A percentile compares a stretch with the other conserved stretches of the same genome.
These are phyloP conservation scores for Phylloporus sp. DNA, from an alignment of 768 basidiomycete genomes.

Conservation along the genomic window DNA sequence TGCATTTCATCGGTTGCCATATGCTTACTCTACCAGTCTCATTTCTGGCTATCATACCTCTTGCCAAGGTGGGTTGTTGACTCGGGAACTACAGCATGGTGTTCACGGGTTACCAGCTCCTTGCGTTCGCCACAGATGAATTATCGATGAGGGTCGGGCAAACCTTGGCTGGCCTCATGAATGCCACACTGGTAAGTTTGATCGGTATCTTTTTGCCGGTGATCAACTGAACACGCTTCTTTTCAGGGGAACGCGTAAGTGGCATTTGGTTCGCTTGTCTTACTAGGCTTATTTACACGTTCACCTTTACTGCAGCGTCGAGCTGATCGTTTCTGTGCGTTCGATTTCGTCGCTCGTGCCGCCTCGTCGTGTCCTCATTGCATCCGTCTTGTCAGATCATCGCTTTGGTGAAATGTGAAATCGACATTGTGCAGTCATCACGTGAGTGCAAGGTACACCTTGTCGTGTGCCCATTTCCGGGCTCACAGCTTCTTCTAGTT, in stretches of 20 bases:
- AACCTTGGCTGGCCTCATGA: conserved; percentile 77
- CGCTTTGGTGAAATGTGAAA: conserved; percentile 76
- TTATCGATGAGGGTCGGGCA: conserved; percentile 77
- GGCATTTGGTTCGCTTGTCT: background rate
- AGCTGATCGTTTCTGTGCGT: conserved; percentile 64
- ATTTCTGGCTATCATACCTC: conserved; percentile 78
- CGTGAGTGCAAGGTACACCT: conserved; percentile 38
- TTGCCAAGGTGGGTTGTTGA: conserved; percentile 56
- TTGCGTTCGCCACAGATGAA: conserved; percentile 85
- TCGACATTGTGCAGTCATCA: conserved; percentile 75
- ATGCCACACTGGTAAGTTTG: conserved; percentile 68
- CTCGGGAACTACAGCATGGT: background rate
- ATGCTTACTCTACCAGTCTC: conserved; percentile 43
- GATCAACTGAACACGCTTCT: background rate
- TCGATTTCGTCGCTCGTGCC: background rate
- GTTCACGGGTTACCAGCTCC: conserved; percentile 40
- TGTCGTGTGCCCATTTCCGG: background rate
- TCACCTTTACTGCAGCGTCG: conserved; percentile 33
- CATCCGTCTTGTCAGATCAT: conserved; percentile 50
- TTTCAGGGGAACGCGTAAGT: conserved; percentile 31
- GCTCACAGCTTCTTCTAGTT: conserved; percentile 39
- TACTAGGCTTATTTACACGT: background rate
- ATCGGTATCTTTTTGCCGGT: background rate
- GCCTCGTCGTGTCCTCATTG: background rate
- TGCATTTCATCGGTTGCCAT: background rate